Evolutionary conservation across 192 early-diverging fungal species (phyloP), one percentile per base, ranked within the genome.

Genomic region (Pecoramyces ruminantium): DNA sequence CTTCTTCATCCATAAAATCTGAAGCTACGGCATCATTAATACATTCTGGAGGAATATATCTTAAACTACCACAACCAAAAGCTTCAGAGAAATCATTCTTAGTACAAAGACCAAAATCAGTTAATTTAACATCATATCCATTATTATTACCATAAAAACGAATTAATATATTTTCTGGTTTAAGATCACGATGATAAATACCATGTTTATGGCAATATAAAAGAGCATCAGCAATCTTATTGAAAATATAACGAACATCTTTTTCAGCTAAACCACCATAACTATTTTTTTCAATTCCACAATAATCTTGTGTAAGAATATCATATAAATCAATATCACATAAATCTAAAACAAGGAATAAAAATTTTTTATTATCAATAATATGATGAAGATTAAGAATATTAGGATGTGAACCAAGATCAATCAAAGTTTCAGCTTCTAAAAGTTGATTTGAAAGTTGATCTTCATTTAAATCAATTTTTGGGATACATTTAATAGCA

Each of bases 111-210:
- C 51, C 51, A 67, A 67, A 67, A 67, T 67, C 51, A n/a, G 51
- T 67, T n/a, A 67, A 67, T n/a, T 67, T 67, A 9, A 67, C 51
- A 67, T 67, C 51, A 67, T 67, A 67, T 29, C 83, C 81, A 13
- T 83, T 81, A 6, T 27, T 67, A 9, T 67, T n/a, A 9, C 51
- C 51, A n/a, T n/a, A 67, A 67, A 67, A 67, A 67, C 51, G 51
- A 67, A 67, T 67, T 67, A 67, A 67, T n/a, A 67, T 67, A n/a
- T 94, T 93, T 81, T 94, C 92, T 17, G 91, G 92, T 86, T 98
- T 97, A 81, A 98, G 82, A 85, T 98, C 96, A 81, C 97, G 92
- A 85, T 97, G 97, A 86, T 94, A 95, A 78, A 96, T 91, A 78
- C 92, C 93, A 51, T 86, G 86, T 5, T 85, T 83, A 84, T 98